Evolutionary conservation across 2,329 filamentous ascomycete species (phyloP).

Genomic region (Didymella glomerata): DNA sequence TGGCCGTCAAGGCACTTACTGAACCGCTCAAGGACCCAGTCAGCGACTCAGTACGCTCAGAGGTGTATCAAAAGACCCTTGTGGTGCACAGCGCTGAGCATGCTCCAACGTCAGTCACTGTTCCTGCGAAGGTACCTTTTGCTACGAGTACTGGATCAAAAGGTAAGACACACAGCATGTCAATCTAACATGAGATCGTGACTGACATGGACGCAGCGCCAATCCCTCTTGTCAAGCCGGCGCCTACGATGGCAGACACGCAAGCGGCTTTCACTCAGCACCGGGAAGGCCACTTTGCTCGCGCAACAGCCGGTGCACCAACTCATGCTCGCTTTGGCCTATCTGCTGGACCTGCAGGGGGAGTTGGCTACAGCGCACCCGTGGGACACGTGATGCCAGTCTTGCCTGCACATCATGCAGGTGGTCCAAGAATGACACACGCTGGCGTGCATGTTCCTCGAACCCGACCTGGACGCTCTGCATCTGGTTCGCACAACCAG

Average conservation of each 20-base stretch:
- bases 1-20: constrained; percentile 4
- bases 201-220: constrained; percentile 26
- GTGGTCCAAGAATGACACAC: constrained; percentile 4
- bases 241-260: neutral
- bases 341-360: neutral
- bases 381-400: constrained; percentile 8
- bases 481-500: constrained; percentile 23
- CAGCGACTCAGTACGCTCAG: neutral
- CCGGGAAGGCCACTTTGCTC: neutral
- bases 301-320: constrained; percentile 5
- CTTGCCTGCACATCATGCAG: constrained; percentile 2
- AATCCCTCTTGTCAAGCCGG: constrained; percentile 1
- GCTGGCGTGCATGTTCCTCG: constrained; percentile 23
- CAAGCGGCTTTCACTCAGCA: neutral
- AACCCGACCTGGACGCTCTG: constrained; percentile 18
- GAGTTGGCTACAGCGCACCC: constrained; percentile 7
- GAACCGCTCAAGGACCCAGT: neutral
- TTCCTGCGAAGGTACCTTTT: neutral
- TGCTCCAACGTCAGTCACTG: neutral
- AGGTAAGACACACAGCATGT: constrained; percentile 25
- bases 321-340: neutral
- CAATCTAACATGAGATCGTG: neutral
- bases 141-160: neutral
- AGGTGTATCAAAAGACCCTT: neutral
- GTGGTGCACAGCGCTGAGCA: neutral